Percentiles rank a stretch among this genome's conserved stretches.
Conservation (phyloP, 495 filamentous ascomycete genomes). For the Xylaria acuta region DNA sequence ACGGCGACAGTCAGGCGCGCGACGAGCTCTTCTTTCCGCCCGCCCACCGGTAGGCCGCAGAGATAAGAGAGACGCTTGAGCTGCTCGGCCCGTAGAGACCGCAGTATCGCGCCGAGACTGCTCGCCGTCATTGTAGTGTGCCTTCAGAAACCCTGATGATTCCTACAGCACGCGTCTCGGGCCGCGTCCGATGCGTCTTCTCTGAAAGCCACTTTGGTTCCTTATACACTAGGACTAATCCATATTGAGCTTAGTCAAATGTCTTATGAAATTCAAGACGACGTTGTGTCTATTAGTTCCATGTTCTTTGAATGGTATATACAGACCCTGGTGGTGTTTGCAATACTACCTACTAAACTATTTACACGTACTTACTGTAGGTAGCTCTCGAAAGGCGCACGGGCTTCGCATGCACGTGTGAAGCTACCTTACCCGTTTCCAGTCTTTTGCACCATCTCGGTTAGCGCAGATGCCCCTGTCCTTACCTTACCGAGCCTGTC, state of each 20-base stretch:
- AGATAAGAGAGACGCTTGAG: slow-evolving; percentile 33
- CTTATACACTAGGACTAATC: not conserved
- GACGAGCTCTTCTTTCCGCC: slow-evolving; percentile 32
- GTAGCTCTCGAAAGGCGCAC: no score
- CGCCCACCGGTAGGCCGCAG: slow-evolving; percentile 32
- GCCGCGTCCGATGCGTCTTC: not conserved
- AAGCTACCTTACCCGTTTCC: not conserved
- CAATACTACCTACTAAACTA: not conserved
- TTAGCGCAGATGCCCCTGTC: not conserved
- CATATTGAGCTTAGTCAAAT: not conserved
- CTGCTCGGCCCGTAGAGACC: slow-evolving; percentile 19
- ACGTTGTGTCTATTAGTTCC: not conserved
- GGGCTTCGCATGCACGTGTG: not conserved
- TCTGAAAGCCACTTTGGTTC: not conserved
- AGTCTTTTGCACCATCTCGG: not conserved
- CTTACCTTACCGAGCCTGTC: not conserved
- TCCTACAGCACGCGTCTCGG: not conserved
- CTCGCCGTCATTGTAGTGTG: not conserved
- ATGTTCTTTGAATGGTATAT: not conserved
- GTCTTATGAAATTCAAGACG: not conserved
- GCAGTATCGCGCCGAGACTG: not conserved
- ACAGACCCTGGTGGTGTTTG: not conserved
- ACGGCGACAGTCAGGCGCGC: slow-evolving; percentile 26
- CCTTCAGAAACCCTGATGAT: not conserved
- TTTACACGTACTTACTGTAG: not conserved